These are phyloP conservation scores for Chrysochromulina parva DNA, from an alignment of 78 protist species.

Conservation along the genomic window DNA sequence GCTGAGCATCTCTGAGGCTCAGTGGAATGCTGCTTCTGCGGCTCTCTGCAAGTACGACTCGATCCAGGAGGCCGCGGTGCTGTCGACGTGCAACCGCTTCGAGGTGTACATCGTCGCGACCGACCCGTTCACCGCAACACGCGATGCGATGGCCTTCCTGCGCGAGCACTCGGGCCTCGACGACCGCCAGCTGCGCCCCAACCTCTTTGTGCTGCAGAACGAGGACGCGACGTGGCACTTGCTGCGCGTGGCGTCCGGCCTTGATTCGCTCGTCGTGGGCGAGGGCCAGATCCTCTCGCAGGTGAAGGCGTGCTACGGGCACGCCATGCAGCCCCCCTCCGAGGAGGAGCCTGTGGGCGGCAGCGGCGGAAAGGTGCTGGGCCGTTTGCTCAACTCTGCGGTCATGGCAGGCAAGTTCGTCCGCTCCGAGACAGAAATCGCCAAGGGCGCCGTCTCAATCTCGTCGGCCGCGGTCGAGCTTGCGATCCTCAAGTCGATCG, in stretches of 20 bases:
- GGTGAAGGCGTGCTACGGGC: conserved; percentile 29
- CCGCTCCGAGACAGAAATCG: conserved; percentile 55
- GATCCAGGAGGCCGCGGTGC: conserved; percentile 46
- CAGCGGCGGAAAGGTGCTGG: conserved; percentile 49
- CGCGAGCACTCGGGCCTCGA: neutral
- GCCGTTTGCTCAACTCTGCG: conserved; percentile 38
- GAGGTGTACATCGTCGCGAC: conserved; percentile 36
- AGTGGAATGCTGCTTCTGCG: conserved; percentile 11
- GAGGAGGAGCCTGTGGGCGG: neutral
- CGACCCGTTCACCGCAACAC: conserved; percentile 21
- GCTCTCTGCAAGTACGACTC: neutral
- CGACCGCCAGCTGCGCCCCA: neutral
- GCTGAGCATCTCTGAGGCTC: conserved; percentile 37
- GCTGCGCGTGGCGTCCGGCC: conserved; percentile 51
- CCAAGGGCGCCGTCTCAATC: conserved; percentile 58
- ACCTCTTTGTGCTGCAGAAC: conserved; percentile 43
- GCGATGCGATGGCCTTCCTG: conserved; percentile 5
- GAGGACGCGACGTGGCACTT: conserved; percentile 45
- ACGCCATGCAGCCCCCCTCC: neutral
- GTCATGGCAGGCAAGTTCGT: conserved; percentile 54
- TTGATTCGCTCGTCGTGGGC: conserved; percentile 61
- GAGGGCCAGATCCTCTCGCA: conserved; percentile 63
- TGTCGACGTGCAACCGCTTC: conserved; percentile 63
- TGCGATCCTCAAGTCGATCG: neutral
- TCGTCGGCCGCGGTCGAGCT: conserved; percentile 61